phyloP scores from a whole-genome alignment of 305 asterid genomes.

The Plantago lanceolata region DNA sequence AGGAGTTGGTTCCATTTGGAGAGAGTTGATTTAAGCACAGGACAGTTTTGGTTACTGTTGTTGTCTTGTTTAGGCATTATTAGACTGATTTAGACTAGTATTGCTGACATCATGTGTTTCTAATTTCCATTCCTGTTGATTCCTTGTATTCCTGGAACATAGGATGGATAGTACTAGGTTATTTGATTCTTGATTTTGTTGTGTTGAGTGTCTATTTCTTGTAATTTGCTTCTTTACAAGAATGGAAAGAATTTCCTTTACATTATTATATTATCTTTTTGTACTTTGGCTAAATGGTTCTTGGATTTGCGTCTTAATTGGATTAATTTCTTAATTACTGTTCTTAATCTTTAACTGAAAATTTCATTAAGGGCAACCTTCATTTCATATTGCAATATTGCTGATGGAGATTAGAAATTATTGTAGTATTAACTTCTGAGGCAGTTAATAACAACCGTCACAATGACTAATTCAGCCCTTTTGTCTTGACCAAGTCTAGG shows the following conservation, averaged over 20 bases:
- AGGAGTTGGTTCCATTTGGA: conserved; percentile 20
- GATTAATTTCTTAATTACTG: background rate
- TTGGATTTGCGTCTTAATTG: background rate
- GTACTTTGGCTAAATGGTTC: background rate
- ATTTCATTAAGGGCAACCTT: background rate
- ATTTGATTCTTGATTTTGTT: conserved; percentile 15
- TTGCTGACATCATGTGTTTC: conserved; percentile 9
- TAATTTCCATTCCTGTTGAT: conserved; percentile 16
- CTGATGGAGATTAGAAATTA: too few relatives aligned
- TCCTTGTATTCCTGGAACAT: conserved; percentile 16
- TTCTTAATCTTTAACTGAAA: background rate
- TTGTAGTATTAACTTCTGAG: background rate
- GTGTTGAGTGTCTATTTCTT: conserved; percentile 5
- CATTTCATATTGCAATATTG: background rate
- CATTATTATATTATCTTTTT: background rate
- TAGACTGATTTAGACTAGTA: conserved; percentile 5
- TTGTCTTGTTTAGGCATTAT: conserved; percentile 12
- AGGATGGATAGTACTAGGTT: conserved; percentile 7
- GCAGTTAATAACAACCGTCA: conserved; percentile 17
- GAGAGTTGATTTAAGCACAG: conserved; percentile 3
- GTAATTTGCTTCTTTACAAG: conserved; percentile 26
- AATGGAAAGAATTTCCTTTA: conserved; percentile 1
- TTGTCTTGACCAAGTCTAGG: conserved; percentile 27
- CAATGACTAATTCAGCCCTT: conserved; percentile 10
- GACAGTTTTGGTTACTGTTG: conserved; percentile 12